Evolutionary conservation across 108 stramenopile genomes (phyloP).

Genomic region (Nannochloropsis salina): DNA sequence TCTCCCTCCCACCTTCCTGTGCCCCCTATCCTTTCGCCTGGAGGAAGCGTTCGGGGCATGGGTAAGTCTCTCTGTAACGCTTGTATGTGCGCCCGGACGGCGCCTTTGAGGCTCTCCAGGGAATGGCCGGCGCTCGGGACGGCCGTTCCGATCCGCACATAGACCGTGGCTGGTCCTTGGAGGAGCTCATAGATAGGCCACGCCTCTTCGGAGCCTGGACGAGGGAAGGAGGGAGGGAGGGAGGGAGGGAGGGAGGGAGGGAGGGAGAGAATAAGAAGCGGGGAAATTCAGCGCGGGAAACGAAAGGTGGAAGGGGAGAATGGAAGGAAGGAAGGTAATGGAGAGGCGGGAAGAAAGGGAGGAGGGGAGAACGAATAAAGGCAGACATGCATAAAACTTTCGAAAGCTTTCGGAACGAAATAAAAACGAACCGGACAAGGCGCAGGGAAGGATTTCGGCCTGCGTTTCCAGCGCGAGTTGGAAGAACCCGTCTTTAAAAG

Average conservation of each 20-base stretch:
- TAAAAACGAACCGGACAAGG: background rate
- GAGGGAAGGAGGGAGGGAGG: background rate
- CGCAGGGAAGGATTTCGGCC: background rate
- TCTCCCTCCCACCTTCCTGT: background rate
- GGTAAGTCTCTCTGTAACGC: background rate
- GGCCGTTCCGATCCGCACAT: background rate
- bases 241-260: background rate
- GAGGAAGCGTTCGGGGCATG: background rate
- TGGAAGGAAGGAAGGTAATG: background rate
- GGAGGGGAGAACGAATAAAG: background rate
- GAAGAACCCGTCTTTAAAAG: constrained; percentile 2
- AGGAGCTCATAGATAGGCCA: background rate
- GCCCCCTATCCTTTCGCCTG: background rate
- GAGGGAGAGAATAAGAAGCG: background rate
- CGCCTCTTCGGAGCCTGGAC: background rate
- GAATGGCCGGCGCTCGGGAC: background rate
- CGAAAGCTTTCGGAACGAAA: too few species aligned
- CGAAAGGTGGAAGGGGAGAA: background rate
- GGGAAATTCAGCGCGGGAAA: background rate
- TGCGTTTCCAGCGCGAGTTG: background rate
- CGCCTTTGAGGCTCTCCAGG: background rate
- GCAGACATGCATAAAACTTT: too few species aligned
- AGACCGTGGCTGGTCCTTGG: background rate
- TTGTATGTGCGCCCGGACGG: background rate
- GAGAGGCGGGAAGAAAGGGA: background rate